Percentiles rank a stretch among this genome's conserved stretches.
Conservation (phyloP, 2,329 filamentous ascomycete species). For the Fusarium palustre region DNA sequence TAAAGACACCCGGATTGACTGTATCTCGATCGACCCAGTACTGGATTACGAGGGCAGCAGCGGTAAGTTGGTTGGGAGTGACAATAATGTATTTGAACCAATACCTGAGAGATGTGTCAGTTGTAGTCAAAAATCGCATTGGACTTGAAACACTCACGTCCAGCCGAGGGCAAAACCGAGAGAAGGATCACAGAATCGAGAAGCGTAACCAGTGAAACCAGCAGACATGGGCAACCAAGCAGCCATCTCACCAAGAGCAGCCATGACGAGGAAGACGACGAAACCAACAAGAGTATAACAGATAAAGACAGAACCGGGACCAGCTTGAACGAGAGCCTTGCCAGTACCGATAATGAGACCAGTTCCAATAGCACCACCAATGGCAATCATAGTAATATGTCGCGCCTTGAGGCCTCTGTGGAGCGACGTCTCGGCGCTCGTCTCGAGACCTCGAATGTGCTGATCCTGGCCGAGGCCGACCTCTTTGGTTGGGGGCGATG, state of each 20-base stretch:
- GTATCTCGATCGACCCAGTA: constrained; percentile 76
- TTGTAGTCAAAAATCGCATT: neutral
- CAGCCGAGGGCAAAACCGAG: constrained; percentile 83
- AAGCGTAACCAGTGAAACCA: constrained; percentile 85
- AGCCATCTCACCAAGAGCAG: constrained; percentile 85
- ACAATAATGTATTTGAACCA: constrained; percentile 88
- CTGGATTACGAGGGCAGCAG: constrained; percentile 80
- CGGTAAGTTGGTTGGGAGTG: constrained; percentile 86
- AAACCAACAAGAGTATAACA: constrained; percentile 76
- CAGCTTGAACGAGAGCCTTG: constrained; percentile 64
- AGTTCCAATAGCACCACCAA: constrained; percentile 80
- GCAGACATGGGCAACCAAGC: constrained; percentile 82
- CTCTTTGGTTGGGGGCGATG: constrained; percentile 20
- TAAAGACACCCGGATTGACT: constrained; percentile 83
- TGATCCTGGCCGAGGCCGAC: constrained; percentile 43
- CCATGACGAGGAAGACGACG: constrained; percentile 85
- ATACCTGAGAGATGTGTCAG: constrained; percentile 54
- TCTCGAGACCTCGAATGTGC: constrained; percentile 63
- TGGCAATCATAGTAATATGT: constrained; percentile 72
- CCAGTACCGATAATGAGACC: constrained; percentile 79
- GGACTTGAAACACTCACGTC: constrained; percentile 61
- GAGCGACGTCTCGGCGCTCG: constrained; percentile 60
- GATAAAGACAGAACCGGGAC: constrained; percentile 76
- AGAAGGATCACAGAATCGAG: constrained; percentile 82
- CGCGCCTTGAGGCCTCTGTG: constrained; percentile 66